Evolutionary conservation across 805 yeast species (phyloP), one percentile per base, ranked within the genome.

Genomic region (Torulaspora delbrueckii): DNA sequence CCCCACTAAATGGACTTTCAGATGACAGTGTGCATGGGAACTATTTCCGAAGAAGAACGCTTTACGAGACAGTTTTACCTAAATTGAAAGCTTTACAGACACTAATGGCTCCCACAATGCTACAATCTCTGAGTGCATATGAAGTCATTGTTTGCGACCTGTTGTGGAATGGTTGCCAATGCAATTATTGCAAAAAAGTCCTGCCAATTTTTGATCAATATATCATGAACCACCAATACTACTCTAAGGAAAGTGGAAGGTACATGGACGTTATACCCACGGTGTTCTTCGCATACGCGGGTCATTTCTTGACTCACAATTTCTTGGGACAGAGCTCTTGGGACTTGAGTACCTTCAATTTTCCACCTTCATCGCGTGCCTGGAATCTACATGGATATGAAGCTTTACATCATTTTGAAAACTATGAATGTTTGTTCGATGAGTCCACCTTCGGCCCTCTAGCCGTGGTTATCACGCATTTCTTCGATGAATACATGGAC

Each of bases 131-230:
- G 16, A 70, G 87, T 0, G 77, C 86, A 50, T 85, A 84, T 59
- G 95, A 85, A 52, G 82, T 81, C 45, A 60, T 82, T 5, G 79
- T 81, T 58, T 83, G 86, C 37, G 84, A 82, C 50, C 52, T 85
- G 41, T 61, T 85, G 19, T 85, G 91, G 90, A 84, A 84, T 58
- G 91, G 91, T 0, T 84, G 91, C 60, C 73, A 72, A 31, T 85
- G 95, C 58, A 49, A 53, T 1, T 76, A 72, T 51, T 85, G 95
- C 55, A 65, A 66, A 10, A 67, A 66, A 42, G 68, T 67, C 33
- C 62, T 84, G 19, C 74, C 74, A 0, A 52, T 75, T 8, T 69
- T 81, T 40, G 95, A 85, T 54, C 70, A 75, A 12, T 84, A 73
- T 52, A 61, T 84, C 39, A 75, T 81, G 74, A 72, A 76, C 39